Evolutionary conservation across 768 basidiomycete species (phyloP).

Genomic region (Psilocybe cubensis): DNA sequence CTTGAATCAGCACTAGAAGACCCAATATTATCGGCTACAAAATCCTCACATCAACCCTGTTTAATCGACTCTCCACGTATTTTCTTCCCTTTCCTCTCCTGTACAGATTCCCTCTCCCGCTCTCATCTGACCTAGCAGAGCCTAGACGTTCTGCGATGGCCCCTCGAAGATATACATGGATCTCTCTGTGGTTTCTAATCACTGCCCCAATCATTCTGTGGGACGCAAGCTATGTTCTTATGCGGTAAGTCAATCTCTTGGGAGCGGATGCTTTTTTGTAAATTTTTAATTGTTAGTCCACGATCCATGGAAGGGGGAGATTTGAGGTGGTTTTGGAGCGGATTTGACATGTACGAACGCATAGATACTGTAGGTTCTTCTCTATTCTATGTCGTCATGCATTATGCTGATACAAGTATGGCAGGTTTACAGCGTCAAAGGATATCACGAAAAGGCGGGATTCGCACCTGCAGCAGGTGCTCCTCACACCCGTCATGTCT

Average conservation of each 20-base stretch:
- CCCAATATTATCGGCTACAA: constrained; percentile 6
- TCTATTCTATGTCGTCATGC: constrained; percentile 6
- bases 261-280: neutral
- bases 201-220: constrained; percentile 65
- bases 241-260: constrained; percentile 40
- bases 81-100: neutral
- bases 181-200: constrained; percentile 15
- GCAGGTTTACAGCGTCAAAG: constrained; percentile 73
- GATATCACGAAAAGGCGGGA: constrained; percentile 63
- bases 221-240: constrained; percentile 63
- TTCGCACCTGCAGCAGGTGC: constrained; percentile 81
- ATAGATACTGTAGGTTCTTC: constrained; percentile 36
- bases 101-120: neutral
- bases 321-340: constrained; percentile 83
- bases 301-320: constrained; percentile 66
- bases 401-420: neutral
- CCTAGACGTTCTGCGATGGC: constrained; percentile 9
- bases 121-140: neutral
- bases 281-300: constrained; percentile 27
- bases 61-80: neutral
- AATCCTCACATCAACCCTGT: neutral
- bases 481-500: constrained; percentile 21
- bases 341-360: constrained; percentile 69
- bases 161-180: constrained; percentile 14
- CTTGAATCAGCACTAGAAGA: constrained; percentile 15